A percentile compares a stretch with the other conserved stretches of the same genome.
Evolutionary conservation across 108 stramenopile species (phyloP).

Genomic region (Cyclostephanos tholiformis): DNA sequence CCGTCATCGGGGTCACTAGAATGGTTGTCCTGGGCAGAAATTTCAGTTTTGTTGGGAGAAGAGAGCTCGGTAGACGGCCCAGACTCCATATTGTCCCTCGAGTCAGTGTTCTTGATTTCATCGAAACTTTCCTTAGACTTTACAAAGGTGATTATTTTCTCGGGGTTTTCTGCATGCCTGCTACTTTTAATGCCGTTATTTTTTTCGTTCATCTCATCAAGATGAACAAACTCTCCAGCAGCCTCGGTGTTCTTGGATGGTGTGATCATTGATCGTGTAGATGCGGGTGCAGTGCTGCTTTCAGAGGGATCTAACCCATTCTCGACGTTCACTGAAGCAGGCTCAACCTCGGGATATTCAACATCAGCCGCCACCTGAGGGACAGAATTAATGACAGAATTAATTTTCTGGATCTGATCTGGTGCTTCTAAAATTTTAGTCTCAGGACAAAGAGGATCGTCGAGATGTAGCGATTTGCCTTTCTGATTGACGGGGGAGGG

Average conservation of each 20-base stretch:
- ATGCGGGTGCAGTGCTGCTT: not conserved
- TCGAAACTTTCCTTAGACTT: not conserved
- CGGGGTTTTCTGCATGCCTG: not conserved
- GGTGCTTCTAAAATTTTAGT: not conserved
- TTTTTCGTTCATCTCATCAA: not conserved
- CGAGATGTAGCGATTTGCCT: constrained; percentile 21
- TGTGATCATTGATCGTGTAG: not conserved
- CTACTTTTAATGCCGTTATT: not conserved
- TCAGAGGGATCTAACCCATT: constrained; percentile 4
- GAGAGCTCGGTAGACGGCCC: not conserved
- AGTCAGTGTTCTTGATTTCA: constrained; percentile 4
- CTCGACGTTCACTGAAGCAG: not conserved
- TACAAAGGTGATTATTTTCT: not conserved
- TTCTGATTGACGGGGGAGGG: constrained; percentile 17
- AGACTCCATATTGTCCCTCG: not conserved
- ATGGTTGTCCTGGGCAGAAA: constrained; percentile 5
- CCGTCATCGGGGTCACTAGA: constrained; percentile 50
- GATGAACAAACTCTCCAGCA: constrained; percentile 2
- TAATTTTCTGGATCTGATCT: constrained; percentile 17
- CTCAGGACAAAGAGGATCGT: constrained; percentile 3
- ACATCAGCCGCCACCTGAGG: not conserved
- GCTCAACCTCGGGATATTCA: constrained; percentile 2
- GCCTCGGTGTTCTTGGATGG: not conserved
- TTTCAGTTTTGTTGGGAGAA: constrained; percentile 5
- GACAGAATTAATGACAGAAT: not conserved